Evolutionary conservation across 805 yeast species (phyloP).

Genomic region (Myxozyma udenii): DNA sequence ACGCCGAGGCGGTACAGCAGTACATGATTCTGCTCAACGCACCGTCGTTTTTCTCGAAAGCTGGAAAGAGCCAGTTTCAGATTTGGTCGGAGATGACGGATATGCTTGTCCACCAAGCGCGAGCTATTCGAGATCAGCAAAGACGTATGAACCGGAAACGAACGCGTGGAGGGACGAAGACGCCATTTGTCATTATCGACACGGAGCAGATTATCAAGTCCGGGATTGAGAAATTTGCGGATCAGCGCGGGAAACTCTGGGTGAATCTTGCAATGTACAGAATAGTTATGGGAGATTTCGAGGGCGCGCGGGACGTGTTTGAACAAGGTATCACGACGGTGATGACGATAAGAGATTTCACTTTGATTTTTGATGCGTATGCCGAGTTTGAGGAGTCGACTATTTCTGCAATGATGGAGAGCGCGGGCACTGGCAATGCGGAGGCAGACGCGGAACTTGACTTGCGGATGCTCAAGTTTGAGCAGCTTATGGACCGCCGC

Average conservation of each 20-base stretch:
- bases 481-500: slow-evolving; percentile 55
- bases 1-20: slow-evolving; percentile 36
- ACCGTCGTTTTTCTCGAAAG: slow-evolving; percentile 39
- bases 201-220: slow-evolving; percentile 41
- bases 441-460: slow-evolving; percentile 42
- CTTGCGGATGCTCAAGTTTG: slow-evolving; percentile 49
- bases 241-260: slow-evolving; percentile 53
- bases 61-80: slow-evolving; percentile 48
- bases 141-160: not conserved
- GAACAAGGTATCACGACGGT: slow-evolving; percentile 50
- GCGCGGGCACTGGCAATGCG: slow-evolving; percentile 26
- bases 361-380: slow-evolving; percentile 59
- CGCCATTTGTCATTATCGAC: slow-evolving; percentile 28
- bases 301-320: slow-evolving; percentile 45
- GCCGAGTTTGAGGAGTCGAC: slow-evolving; percentile 57
- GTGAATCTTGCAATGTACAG: slow-evolving; percentile 51
- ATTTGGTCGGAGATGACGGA: slow-evolving; percentile 50
- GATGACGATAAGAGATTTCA: slow-evolving; percentile 58
- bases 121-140: slow-evolving; percentile 12
- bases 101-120: slow-evolving; percentile 38
- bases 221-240: slow-evolving; percentile 51
- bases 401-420: slow-evolving; percentile 39
- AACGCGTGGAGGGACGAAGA: not conserved
- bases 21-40: slow-evolving; percentile 41
- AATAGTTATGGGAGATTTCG: slow-evolving; percentile 41